A percentile compares a stretch with the other conserved stretches of the same genome.
Evolutionary conservation across 2,329 filamentous ascomycete species (phyloP).

Genomic region (Phialophora macrospora): DNA sequence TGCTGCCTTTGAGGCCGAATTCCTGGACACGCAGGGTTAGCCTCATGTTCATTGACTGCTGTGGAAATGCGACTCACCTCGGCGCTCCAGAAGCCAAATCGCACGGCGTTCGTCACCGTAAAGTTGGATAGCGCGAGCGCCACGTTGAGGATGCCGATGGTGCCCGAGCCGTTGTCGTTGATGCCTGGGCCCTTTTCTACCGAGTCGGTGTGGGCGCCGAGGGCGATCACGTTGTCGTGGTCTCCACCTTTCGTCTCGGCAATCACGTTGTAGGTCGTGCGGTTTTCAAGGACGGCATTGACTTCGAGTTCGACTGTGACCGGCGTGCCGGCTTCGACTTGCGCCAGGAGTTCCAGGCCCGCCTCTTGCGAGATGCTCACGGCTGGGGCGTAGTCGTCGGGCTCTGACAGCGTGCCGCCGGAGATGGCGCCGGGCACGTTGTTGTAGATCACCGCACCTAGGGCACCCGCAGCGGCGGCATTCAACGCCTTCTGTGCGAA

Average conservation of each 20-base stretch:
- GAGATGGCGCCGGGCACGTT: constrained; percentile 64
- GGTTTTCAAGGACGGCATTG: constrained; percentile 52
- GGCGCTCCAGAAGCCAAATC: constrained; percentile 69
- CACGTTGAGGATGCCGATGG: constrained; percentile 63
- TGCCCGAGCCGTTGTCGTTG: constrained; percentile 77
- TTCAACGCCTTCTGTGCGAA: constrained; percentile 53
- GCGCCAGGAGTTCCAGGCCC: constrained; percentile 61
- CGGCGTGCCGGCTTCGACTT: constrained; percentile 54
- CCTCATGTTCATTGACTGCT: neutral
- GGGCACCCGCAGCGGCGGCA: constrained; percentile 71
- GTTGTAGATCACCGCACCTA: constrained; percentile 76
- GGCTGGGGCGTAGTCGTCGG: constrained; percentile 65
- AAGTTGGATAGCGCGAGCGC: constrained; percentile 70
- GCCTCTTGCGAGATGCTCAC: constrained; percentile 68
- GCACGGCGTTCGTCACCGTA: constrained; percentile 70
- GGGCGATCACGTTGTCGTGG: constrained; percentile 62
- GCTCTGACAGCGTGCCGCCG: constrained; percentile 69
- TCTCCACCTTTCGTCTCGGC: constrained; percentile 65
- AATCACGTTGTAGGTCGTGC: constrained; percentile 62
- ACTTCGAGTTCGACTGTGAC: constrained; percentile 49
- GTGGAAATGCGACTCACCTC: constrained; percentile 45
- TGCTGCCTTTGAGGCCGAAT: constrained; percentile 65
- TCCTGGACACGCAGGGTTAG: constrained; percentile 44
- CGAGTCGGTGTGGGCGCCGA: constrained; percentile 67
- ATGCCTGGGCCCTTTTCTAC: constrained; percentile 70